A percentile compares a stretch with the other conserved stretches of the same genome.
These are phyloP conservation scores for Leccinum variicolor DNA, from an alignment of 768 basidiomycete genomes.

Conservation along the genomic window DNA sequence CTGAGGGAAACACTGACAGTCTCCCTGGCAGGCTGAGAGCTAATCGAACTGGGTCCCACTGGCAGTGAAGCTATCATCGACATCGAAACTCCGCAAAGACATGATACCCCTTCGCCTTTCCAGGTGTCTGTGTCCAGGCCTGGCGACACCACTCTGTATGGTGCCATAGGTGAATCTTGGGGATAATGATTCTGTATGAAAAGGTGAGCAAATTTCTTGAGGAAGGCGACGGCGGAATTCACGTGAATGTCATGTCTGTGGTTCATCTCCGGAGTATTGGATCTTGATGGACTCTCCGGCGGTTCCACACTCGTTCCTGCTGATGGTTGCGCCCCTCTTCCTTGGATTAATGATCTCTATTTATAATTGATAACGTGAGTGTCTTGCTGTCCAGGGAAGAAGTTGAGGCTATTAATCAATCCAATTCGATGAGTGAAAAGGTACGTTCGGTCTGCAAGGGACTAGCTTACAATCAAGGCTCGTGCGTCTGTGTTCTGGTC, in stretches of 20 bases:
- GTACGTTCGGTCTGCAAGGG: not conserved
- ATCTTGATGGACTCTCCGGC: constrained; percentile 24
- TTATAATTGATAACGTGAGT: constrained; percentile 14
- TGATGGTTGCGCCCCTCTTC: constrained; percentile 34
- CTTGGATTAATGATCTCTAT: constrained; percentile 27
- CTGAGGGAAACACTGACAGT: constrained; percentile 38
- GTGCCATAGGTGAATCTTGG: constrained; percentile 13
- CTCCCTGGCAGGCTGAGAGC: constrained; percentile 52
- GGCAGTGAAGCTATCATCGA: constrained; percentile 37
- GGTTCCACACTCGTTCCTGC: constrained; percentile 50
- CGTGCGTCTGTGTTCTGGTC: constrained; percentile 4
- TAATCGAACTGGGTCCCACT: constrained; percentile 42
- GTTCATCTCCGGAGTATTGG: constrained; percentile 24
- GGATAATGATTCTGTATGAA: constrained; percentile 20
- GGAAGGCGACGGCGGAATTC: constrained; percentile 27
- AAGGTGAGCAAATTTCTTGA: constrained; percentile 26
- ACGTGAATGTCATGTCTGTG: constrained; percentile 21
- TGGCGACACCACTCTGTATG: constrained; percentile 1
- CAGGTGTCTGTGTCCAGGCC: constrained; percentile 6
- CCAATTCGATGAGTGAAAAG: not conserved
- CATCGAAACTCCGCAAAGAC: constrained; percentile 44
- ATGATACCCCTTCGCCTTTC: constrained; percentile 35
- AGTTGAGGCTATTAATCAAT: constrained; percentile 24
- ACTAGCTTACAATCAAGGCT: constrained; percentile 16
- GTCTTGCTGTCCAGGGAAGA: too few species aligned